Evolutionary conservation across 768 basidiomycete species (phyloP).

Genomic region (Suillus placidus): DNA sequence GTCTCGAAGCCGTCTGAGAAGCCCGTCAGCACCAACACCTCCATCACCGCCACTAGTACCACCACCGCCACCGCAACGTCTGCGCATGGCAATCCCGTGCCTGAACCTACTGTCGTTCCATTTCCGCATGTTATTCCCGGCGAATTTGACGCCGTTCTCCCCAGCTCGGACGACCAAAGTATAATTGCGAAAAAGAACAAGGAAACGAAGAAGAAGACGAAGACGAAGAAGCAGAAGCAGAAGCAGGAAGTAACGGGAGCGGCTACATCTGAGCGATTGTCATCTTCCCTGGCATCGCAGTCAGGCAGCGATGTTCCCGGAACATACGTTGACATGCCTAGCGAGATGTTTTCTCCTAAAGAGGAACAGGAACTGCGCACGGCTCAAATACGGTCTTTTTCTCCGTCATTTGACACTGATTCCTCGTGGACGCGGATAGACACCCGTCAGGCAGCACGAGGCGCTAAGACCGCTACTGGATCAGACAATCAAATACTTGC

Average conservation of each 20-base stretch:
- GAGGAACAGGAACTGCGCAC: constrained; percentile 27
- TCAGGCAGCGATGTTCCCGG: constrained; percentile 23
- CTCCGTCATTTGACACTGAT: constrained; percentile 48
- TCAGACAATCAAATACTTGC: constrained; percentile 14
- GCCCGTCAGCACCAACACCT: background rate
- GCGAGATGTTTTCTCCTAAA: constrained; percentile 26
- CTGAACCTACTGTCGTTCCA: constrained; percentile 34
- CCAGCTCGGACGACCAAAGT: constrained; percentile 12
- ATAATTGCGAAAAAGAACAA: constrained; percentile 28
- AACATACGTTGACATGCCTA: constrained; percentile 2
- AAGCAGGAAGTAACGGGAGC: background rate
- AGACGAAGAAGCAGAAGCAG: constrained; percentile 26
- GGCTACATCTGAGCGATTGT: constrained; percentile 1
- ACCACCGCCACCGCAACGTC: constrained; percentile 15
- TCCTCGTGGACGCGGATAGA: constrained; percentile 77
- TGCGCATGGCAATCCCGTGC: constrained; percentile 18
- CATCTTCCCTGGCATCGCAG: background rate
- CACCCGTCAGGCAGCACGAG: constrained; percentile 34
- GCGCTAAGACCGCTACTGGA: constrained; percentile 14
- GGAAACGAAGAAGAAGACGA: constrained; percentile 50
- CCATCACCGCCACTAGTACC: constrained; percentile 4
- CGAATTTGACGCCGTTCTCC: constrained; percentile 38
- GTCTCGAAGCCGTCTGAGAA: constrained; percentile 16
- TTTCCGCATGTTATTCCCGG: constrained; percentile 49
- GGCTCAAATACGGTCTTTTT: constrained; percentile 29